Base-by-base conservation (phyloP, 2,329 filamentous ascomycete genomes). In the Talaromyces sp. region DNA sequence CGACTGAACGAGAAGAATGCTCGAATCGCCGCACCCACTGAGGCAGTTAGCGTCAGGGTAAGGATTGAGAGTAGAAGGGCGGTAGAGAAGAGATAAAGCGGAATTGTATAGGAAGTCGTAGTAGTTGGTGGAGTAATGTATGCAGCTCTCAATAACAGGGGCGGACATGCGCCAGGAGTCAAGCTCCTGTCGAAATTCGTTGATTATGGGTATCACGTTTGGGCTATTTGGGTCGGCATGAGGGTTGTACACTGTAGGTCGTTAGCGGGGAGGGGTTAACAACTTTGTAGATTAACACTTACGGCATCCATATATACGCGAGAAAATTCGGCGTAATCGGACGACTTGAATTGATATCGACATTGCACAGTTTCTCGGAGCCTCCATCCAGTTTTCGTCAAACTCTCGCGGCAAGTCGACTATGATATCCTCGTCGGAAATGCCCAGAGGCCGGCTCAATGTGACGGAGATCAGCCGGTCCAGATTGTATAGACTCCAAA, bases 401-500 rank as follows among this genome's bases (percentile, higher is more conserved):
- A 76, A 66, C 56, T 77, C 75, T 8, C 73, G 69, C 14, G 73
- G 71, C 1, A 77, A 62, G 13, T 68, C 64, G 19, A 77, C 72
- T 31, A 69, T 73, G 60, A 78, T 78, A 56, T 78, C 76, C 38
- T 78, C 73, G 59, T 78, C 76, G 4, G 76, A 68, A 49, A 78
- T 73, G 3, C 75, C 75, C 14, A 77, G 60, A 3, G 76, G 76
- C 27, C 76, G 71, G 14, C 73, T 73, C 0, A 78, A 62, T 0
- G 75, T 78, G 27, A 73, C 72, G 0, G 75, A 72, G 50, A 76
- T 75, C 29, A 77, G 68, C 21, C 76, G 70, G 56, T 78, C 76
- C 2, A 78, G 68, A n/a, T 77, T 77, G 60, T 78, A 78, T 8
- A 76, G 66, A 64, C 74, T 76, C 76, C 76, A 78, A 61, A 78